Evolutionary conservation across 2,329 filamentous ascomycete genomes (phyloP), one percentile per base, ranked within the genome.

Genomic region (Colletotrichum liriopes): DNA sequence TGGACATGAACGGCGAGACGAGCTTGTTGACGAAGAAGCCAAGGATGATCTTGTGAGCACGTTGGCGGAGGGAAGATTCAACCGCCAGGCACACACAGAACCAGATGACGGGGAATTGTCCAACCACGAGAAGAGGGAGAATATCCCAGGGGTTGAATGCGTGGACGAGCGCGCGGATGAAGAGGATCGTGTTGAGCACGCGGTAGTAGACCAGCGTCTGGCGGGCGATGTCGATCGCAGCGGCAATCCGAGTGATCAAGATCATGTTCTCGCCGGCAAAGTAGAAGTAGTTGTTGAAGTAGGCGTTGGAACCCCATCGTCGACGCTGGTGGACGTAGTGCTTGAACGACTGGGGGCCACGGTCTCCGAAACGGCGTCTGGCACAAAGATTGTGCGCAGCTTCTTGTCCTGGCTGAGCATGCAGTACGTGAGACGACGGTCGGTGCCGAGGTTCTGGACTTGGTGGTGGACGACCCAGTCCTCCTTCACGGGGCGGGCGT

Each of bases 221-320:
- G 2, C 80, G 76, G 6, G 78, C 69, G 18, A 81, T 75, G n/a
- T 81, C 80, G 1, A 81, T 74, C 0, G 75, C 74, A 0, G 80
- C 78, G 1, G 76, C 78, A 9, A 81, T 73, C 0, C 80, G 78
- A 3, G 80, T 81, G 23, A 81, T 69, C 23, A 75, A 86, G 67
- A 83, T 88, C 79, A 81, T 81, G 37, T 79, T 78, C 51, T 79
- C 76, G 18, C 80, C 80, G 6, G 73, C 75, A 1, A 78, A 72
- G 43, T 81, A 81, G 47, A 80, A 81, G 56, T 79, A 81, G 52
- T 81, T 81, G 77, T 81, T 81, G 71, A 81, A 81, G 66, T 81
- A 81, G 6, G 80, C 80, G 18, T 81, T 81, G 2, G 78, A 80
- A 3, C 80, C 80, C 80, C 80, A 81, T 9, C 80, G 75, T 6